Evolutionary conservation across 768 basidiomycete species (phyloP), one percentile per base, ranked within the genome.

Genomic region (Lepiota subincarnata): DNA sequence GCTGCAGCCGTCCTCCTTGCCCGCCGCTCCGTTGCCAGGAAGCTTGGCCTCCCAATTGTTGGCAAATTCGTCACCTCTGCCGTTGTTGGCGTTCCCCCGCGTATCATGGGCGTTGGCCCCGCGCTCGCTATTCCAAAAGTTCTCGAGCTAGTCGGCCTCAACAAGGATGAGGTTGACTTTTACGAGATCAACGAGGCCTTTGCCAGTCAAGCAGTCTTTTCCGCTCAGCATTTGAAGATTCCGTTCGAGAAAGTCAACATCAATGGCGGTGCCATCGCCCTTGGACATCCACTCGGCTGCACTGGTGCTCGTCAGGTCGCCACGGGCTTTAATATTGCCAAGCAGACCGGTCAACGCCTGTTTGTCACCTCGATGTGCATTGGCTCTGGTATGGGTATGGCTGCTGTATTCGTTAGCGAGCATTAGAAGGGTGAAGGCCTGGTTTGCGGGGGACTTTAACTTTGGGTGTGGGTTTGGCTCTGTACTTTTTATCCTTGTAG

Each of bases 171-270:
- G 61, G 73, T 96, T 59, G 92, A 96, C 71, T 90, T 95, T 65
- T 96, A 75, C 70, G 90, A 94, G 72, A 92, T 92, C 69, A 94
- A 94, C 66, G 92, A 93, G 69, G 92, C 92, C 26, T 94, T 93
- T 65, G 91, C 92, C 24, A 83, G 80, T 26, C 87, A 89, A 67
- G 91, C 90, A 2, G 73, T 94, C 40, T 91, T 86, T 71, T 79
- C 73, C 42, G 68, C 93, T 24, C 70, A 89, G 59, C 78, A 81
- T 59, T 69, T 96, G 49, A 81, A 81, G 19, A 81, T 94, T 57
- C 79, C 83, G 2, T 79, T 74, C 56, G 79, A 82, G 61, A 94
- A 91, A 69, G 91, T 96, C 44, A 96, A 96, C 73, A 66, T 87
- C 34, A 79, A 86, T 56, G 94, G 93, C 39, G 93, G 94, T 56